phyloP scores from a whole-genome alignment of 1,139 yeast genomes.

The Hyphopichia burtonii region DNA sequence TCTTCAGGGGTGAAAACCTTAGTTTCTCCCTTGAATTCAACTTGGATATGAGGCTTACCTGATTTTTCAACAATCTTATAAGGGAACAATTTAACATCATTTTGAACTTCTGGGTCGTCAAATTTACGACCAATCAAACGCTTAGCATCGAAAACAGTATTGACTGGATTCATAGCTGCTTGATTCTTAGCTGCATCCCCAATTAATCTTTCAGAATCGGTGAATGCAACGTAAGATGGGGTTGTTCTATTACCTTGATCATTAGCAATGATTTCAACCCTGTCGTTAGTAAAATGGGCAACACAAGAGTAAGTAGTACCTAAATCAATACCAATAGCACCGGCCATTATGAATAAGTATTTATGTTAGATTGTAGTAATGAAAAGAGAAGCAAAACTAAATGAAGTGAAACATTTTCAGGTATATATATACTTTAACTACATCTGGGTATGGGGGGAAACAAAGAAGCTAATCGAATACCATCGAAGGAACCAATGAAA shows the following conservation, averaged over 20 bases:
- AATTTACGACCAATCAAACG: constrained; percentile 69
- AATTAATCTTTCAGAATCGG: constrained; percentile 64
- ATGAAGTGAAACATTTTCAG: too few species aligned
- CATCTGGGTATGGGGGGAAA: background rate
- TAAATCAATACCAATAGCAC: constrained; percentile 78
- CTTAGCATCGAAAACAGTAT: constrained; percentile 68
- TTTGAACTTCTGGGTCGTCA: constrained; percentile 54
- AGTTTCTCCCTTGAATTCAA: constrained; percentile 65
- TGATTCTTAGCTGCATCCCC: constrained; percentile 76
- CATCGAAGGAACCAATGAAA: background rate
- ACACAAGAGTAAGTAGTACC: constrained; percentile 83
- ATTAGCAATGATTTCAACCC: constrained; percentile 68
- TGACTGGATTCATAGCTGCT: constrained; percentile 66
- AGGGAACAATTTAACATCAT: constrained; percentile 63
- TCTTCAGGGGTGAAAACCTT: constrained; percentile 66
- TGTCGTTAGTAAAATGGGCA: constrained; percentile 68
- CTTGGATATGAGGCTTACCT: constrained; percentile 61
- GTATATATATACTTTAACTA: background rate
- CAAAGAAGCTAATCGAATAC: background rate
- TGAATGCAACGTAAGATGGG: constrained; percentile 68
- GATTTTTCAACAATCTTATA: constrained; percentile 56
- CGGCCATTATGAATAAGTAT: constrained; percentile 42
- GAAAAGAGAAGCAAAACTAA: background rate
- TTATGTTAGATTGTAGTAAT: background rate
- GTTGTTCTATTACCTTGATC: constrained; percentile 75